Percentiles rank a stretch among this genome's conserved stretches.
Conservation (phyloP, 495 filamentous ascomycete species). For the Annulohypoxylon bovei region DNA sequence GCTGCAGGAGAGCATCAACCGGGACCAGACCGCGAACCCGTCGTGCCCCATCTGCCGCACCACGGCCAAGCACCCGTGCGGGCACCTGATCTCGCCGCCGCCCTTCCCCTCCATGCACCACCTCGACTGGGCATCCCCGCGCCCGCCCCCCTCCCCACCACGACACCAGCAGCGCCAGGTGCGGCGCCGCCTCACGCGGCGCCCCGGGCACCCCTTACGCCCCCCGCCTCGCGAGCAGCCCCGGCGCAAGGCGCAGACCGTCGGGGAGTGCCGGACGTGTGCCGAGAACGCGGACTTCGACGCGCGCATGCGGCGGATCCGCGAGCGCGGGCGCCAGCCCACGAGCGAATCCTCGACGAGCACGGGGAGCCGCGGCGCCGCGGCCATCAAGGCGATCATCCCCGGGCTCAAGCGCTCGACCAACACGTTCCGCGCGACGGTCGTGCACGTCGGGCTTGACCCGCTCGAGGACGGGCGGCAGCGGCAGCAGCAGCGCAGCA, state of each 20-base stretch:
- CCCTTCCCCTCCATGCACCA: constrained; percentile 18
- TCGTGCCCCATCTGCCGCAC: constrained; percentile 55
- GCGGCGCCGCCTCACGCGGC: constrained; percentile 42
- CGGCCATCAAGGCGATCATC: constrained; percentile 33
- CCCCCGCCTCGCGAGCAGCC: constrained; percentile 35
- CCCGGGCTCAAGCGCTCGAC: constrained; percentile 27
- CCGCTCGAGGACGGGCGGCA: not conserved
- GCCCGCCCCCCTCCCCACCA: constrained; percentile 33
- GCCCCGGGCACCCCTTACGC: constrained; percentile 29
- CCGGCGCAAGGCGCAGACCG: constrained; percentile 34
- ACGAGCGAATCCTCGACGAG: constrained; percentile 21
- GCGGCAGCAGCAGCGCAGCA: not conserved
- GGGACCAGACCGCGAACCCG: constrained; percentile 49
- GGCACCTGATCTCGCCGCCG: constrained; percentile 47
- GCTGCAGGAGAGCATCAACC: constrained; percentile 45
- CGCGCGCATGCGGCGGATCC: constrained; percentile 22
- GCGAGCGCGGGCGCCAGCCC: constrained; percentile 20
- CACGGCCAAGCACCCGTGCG: constrained; percentile 51
- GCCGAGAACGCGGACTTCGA: constrained; percentile 35
- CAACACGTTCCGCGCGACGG: constrained; percentile 22
- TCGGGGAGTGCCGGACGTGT: constrained; percentile 42
- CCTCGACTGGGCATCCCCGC: constrained; percentile 34
- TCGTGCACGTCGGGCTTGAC: constrained; percentile 23
- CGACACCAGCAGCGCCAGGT: constrained; percentile 39
- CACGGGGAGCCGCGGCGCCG: constrained; percentile 9